Percentiles rank a stretch among this genome's conserved stretches.
Conservation (phyloP, 1,284 basidiomycete genomes). For the Coriolopsis trogii region DNA sequence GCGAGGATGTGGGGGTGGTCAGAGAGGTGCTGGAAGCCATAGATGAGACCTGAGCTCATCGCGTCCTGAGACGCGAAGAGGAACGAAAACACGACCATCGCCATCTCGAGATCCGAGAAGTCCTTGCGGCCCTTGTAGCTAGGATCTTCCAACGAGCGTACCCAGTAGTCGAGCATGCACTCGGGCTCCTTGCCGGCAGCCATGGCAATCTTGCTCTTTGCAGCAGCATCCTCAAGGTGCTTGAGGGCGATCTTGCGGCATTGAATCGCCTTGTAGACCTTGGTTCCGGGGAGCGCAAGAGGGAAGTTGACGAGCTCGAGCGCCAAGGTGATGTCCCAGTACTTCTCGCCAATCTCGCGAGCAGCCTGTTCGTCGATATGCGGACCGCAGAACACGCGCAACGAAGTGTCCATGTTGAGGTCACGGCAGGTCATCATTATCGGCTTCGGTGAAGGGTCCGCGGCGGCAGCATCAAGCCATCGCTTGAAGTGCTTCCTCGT, state of each 20-base stretch:
- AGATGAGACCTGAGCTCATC: conserved; percentile 94
- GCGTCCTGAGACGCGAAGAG: conserved; percentile 98
- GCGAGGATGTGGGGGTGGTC: conserved; percentile 89
- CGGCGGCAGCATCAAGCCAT: conserved; percentile 69
- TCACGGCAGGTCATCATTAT: conserved; percentile 94
- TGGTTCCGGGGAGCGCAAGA: conserved; percentile 93
- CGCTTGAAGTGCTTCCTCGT: conserved; percentile 75
- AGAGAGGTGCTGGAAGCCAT: conserved; percentile 94
- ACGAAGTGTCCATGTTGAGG: conserved; percentile 97
- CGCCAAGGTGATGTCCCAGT: conserved; percentile 95
- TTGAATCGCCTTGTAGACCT: conserved; percentile 94
- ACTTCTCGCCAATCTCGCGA: conserved; percentile 87
- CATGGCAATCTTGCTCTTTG: conserved; percentile 84
- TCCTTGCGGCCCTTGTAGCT: conserved; percentile 81
- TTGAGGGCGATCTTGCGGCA: conserved; percentile 89
- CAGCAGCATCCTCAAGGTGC: conserved; percentile 83
- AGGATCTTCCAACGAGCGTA: conserved; percentile 73
- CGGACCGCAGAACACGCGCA: conserved; percentile 92
- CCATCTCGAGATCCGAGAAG: conserved; percentile 95
- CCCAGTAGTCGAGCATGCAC: conserved; percentile 95
- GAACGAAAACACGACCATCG: conserved; percentile 95
- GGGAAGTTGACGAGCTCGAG: conserved; percentile 99
- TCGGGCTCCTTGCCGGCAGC: conserved; percentile 80
- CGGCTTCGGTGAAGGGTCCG: conserved; percentile 53
- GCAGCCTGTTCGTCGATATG: conserved; percentile 86